These are phyloP conservation scores for Phascolomyces articulosus DNA, from an alignment of 371 early-diverging fungal genomes.

Conservation along the genomic window DNA sequence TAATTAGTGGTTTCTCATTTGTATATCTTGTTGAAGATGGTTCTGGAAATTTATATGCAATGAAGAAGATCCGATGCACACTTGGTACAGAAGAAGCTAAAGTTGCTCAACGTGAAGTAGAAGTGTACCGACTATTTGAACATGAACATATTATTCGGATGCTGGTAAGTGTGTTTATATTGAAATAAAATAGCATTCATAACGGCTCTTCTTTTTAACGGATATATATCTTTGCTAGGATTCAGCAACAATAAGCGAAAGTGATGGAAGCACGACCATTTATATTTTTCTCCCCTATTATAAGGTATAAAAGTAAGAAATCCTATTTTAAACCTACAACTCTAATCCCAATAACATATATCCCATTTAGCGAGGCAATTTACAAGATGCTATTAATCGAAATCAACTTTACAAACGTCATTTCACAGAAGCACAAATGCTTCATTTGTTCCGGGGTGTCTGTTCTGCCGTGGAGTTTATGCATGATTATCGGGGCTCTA, in stretches of 20 bases:
- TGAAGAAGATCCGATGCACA: constrained; percentile 74
- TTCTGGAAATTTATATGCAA: constrained; percentile 57
- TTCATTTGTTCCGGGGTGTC: constrained; percentile 26
- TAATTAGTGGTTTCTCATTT: constrained; percentile 70
- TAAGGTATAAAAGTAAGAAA: no score
- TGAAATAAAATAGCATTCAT: constrained; percentile 2
- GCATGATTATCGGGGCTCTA: constrained; percentile 19
- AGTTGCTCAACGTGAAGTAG: constrained; percentile 70
- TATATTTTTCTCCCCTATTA: constrained; percentile 73
- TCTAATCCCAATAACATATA: neutral
- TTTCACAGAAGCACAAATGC: constrained; percentile 56
- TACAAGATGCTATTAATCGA: constrained; percentile 62
- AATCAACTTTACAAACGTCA: constrained; percentile 45
- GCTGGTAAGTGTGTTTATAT: constrained; percentile 48
- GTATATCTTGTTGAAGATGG: constrained; percentile 75
- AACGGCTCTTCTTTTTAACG: neutral
- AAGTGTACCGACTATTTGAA: constrained; percentile 63
- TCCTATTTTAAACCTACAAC: no score
- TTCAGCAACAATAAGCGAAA: constrained; percentile 60
- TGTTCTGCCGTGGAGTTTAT: constrained; percentile 20
- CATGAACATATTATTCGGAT: constrained; percentile 74
- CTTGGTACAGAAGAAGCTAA: constrained; percentile 59
- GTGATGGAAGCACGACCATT: constrained; percentile 62
- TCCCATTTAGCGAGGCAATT: constrained; percentile 58
- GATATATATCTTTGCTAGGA: no score